Evolutionary conservation across 169 alveolate genomes (phyloP).

Genomic region (Plasmodium yoelii): DNA sequence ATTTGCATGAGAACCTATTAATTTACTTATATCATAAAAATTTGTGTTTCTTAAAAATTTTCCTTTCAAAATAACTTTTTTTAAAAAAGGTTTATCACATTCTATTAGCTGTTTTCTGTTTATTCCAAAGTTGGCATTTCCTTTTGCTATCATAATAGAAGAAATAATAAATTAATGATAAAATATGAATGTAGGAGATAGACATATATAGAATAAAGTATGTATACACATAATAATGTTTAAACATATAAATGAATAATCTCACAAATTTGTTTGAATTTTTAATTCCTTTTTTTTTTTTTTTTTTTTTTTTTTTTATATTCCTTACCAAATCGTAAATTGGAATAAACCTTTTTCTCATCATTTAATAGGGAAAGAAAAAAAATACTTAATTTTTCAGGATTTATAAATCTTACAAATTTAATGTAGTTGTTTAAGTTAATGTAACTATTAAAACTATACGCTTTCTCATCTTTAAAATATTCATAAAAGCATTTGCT

Average conservation of each 20-base stretch:
- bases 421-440: constrained; percentile 34
- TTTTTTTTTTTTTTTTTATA: not conserved
- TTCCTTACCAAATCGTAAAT: constrained; percentile 31
- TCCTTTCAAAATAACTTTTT: constrained; percentile 36
- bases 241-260: no score
- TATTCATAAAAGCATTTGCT: constrained; percentile 30
- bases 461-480: constrained; percentile 52
- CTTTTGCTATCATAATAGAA: constrained; percentile 12
- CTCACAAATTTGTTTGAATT: not conserved
- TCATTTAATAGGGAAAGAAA: constrained; percentile 35
- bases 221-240: no score
- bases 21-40: constrained; percentile 25
- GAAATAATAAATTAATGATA: not conserved
- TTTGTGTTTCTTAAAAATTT: constrained; percentile 52
- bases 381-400: constrained; percentile 23
- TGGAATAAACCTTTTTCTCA: constrained; percentile 21
- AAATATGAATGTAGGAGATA: not conserved
- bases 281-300: not conserved
- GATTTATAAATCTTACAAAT: constrained; percentile 39
- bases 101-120: constrained; percentile 23
- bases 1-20: constrained; percentile 18
- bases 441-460: constrained; percentile 9
- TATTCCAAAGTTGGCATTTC: constrained; percentile 13
- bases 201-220: not conserved
- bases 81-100: constrained; percentile 28